phyloP scores from a whole-genome alignment of 192 early-diverging fungal genomes.

The Linnemannia zychae region DNA sequence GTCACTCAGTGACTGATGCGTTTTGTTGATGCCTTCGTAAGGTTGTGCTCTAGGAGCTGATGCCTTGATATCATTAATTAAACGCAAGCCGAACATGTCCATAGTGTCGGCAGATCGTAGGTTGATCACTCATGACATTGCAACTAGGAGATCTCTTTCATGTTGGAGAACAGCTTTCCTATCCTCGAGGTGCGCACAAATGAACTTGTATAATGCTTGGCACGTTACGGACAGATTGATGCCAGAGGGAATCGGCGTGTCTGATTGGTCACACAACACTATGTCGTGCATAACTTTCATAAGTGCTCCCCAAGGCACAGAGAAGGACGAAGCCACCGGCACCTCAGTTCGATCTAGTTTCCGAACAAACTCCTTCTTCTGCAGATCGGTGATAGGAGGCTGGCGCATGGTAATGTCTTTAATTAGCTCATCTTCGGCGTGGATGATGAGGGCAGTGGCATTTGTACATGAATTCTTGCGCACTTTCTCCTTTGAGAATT shows the following conservation, averaged over 20 bases:
- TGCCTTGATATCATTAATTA: conserved; percentile 26
- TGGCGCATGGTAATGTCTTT: conserved; percentile 8
- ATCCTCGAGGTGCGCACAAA: conserved; percentile 8
- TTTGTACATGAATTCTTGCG: background rate
- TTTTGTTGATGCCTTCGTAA: conserved; percentile 17
- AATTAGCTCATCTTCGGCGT: background rate
- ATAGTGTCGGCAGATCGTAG: conserved; percentile 17
- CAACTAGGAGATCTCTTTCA: conserved; percentile 20
- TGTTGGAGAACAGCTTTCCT: background rate
- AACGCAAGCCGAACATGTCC: conserved; percentile 24
- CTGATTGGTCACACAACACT: background rate
- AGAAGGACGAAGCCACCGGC: background rate
- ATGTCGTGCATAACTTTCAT: conserved; percentile 10
- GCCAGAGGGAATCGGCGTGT: background rate
- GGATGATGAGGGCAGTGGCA: conserved; percentile 5
- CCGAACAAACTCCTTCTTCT: background rate
- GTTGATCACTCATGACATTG: conserved; percentile 19
- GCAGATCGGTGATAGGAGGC: background rate
- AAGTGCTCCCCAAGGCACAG: background rate
- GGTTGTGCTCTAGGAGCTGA: conserved; percentile 19
- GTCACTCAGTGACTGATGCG: conserved; percentile 4
- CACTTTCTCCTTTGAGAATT: background rate
- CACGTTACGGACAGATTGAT: background rate
- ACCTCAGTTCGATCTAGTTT: background rate
- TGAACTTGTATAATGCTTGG: conserved; percentile 6